Conservation (phyloP, 768 basidiomycete genomes). For the Heimioporus sp. region DNA sequence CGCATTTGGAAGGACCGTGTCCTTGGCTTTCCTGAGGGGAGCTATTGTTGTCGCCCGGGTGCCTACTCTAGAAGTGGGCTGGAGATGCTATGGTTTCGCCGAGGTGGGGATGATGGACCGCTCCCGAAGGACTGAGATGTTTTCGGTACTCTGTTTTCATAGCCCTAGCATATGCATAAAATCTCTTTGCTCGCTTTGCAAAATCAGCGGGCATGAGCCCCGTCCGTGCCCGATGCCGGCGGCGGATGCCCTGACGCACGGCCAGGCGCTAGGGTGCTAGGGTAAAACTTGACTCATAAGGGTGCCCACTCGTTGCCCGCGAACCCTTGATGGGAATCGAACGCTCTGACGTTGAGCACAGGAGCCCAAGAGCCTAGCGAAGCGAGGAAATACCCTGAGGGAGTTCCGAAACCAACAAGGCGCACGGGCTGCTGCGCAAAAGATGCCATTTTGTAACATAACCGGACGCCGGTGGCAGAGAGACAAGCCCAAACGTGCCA, state of each 20-base stretch:
- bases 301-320: too few species aligned
- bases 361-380: constrained; percentile 7
- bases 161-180: constrained; percentile 15
- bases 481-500: constrained; percentile 3
- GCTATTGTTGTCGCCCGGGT: constrained; percentile 22
- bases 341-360: too few species aligned
- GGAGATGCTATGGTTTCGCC: constrained; percentile 26
- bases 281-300: too few species aligned
- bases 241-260: not conserved
- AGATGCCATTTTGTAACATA: constrained; percentile 2
- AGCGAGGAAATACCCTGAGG: constrained; percentile 19
- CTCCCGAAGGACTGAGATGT: constrained; percentile 28
- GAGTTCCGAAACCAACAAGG: constrained; percentile 3
- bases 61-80: constrained; percentile 32
- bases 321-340: constrained; percentile 18
- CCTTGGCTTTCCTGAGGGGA: constrained; percentile 23
- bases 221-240: too few species aligned
- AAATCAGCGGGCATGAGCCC: not conserved
- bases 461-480: constrained; percentile 8
- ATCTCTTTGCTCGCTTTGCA: constrained; percentile 6
- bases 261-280: constrained; percentile 13
- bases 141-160: constrained; percentile 25
- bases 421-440: constrained; percentile 19
- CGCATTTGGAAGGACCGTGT: constrained; percentile 11
- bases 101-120: constrained; percentile 23